Evolutionary conservation across 345 rosid genomes (phyloP), one percentile per base, ranked within the genome.

Genomic region (Anastatica hierochuntica): DNA sequence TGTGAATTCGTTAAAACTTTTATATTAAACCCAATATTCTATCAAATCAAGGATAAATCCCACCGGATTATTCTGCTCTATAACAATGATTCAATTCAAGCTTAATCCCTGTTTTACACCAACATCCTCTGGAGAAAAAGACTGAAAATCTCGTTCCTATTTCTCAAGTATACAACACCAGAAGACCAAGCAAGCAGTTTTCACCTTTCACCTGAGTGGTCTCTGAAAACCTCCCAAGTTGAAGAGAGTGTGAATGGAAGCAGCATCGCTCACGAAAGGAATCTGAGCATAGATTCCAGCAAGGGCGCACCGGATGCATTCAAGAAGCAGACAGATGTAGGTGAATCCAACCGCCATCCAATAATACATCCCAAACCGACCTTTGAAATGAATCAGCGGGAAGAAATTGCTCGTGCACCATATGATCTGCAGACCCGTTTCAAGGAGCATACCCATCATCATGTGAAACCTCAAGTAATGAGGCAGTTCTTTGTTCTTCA

Each of bases 401-500:
- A 81, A 59, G 47, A 90, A 79, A 68, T 86, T 90, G 72, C 86
- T 73, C 0, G 82, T 58, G 24, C 66, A 70, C 92, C 87, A 87
- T 10, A 81, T 39, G 19, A 84, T 27, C 76, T 84, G 95, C 65
- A 86, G 29, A 12, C 73, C 67, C 9, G 81, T 84, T 58, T 90
- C 96, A 30, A 90, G 29, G 43, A 90, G 66, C 80, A 90, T 69
- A 19, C 88, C 97, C 94, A 90, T 80, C 92, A 86, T 84, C 70
- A 90, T 46, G 63, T 90, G 94, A 77, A 81, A 79, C 75, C 94
- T 72, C 2, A 90, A 65, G 80, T 73, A 86, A 64, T 84, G 97
- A 63, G 97, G 92, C 69, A 70, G 69, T 0, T 77, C 66, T 57
- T 71, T 80, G 58, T 84, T 87, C 77, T 71, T 84, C 70, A 84